Conservation (phyloP, 129 eudicot species). For the Oenanthe sinensis region DNA sequence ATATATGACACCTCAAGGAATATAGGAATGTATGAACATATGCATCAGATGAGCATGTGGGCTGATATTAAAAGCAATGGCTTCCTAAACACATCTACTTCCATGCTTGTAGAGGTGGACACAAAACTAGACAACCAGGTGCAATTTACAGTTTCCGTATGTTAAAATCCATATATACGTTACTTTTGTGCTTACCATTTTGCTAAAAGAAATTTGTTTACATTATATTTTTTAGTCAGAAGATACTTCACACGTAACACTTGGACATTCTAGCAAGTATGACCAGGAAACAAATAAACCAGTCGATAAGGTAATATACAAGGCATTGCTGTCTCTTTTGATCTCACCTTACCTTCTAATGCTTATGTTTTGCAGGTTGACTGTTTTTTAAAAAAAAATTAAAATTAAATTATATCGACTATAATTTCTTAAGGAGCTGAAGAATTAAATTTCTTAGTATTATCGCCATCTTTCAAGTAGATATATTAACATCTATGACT, state of each 20-base stretch:
- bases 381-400: not conserved
- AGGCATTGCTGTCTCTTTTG: slow-evolving; percentile 8
- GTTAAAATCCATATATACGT: not conserved
- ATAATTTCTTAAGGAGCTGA: not conserved
- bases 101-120: slow-evolving; percentile 59
- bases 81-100: slow-evolving; percentile 48
- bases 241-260: slow-evolving; percentile 74
- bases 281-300: slow-evolving; percentile 86
- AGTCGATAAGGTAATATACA: slow-evolving; percentile 57
- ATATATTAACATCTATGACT: not conserved
- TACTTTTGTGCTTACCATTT: not conserved
- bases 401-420: not conserved
- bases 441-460: not conserved
- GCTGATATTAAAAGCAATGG: slow-evolving; percentile 68
- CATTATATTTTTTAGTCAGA: slow-evolving; percentile 49
- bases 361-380: not conserved
- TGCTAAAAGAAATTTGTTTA: slow-evolving; percentile 2
- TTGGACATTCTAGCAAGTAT: slow-evolving; percentile 50
- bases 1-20: slow-evolving; percentile 68
- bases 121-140: slow-evolving; percentile 70
- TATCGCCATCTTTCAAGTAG: not conserved
- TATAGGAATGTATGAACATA: slow-evolving; percentile 78
- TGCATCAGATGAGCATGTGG: slow-evolving; percentile 86
- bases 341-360: not conserved
- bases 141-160: slow-evolving; percentile 1